Conservation (phyloP, 352 stramenopile species). For the Aphanomyces invadans region DNA sequence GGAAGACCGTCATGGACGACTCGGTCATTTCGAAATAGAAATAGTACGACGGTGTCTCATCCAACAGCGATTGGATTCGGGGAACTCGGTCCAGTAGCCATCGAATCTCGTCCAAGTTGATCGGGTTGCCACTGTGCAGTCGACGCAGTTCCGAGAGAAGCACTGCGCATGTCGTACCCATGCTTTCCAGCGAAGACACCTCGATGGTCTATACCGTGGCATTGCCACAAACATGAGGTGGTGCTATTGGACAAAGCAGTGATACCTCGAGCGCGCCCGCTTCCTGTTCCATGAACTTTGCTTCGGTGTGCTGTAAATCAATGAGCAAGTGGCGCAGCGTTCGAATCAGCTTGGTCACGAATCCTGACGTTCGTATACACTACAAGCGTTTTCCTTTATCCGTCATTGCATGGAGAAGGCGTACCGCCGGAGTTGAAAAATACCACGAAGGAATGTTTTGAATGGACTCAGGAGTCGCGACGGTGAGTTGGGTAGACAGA, state of each 20-base stretch:
- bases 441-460: background rate
- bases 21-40: constrained; percentile 22
- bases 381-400: constrained; percentile 2
- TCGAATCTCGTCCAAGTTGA: background rate
- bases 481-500: no score
- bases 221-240: no score
- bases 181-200: background rate
- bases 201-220: background rate
- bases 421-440: background rate
- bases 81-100: background rate
- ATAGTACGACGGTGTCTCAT: constrained; percentile 9
- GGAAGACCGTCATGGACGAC: background rate
- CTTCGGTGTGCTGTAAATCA: constrained; percentile 13
- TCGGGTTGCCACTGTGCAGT: background rate
- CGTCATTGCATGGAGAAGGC: no score
- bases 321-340: background rate
- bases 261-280: background rate
- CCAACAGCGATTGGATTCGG: background rate
- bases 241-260: no score
- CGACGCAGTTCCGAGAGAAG: background rate
- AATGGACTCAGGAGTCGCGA: background rate
- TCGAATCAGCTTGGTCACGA: background rate
- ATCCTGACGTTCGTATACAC: background rate
- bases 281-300: background rate
- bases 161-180: background rate